Evolutionary conservation across 2,329 filamentous ascomycete species (phyloP), one percentile per base, ranked within the genome.

Genomic region (Cryphonectria carpinicola): DNA sequence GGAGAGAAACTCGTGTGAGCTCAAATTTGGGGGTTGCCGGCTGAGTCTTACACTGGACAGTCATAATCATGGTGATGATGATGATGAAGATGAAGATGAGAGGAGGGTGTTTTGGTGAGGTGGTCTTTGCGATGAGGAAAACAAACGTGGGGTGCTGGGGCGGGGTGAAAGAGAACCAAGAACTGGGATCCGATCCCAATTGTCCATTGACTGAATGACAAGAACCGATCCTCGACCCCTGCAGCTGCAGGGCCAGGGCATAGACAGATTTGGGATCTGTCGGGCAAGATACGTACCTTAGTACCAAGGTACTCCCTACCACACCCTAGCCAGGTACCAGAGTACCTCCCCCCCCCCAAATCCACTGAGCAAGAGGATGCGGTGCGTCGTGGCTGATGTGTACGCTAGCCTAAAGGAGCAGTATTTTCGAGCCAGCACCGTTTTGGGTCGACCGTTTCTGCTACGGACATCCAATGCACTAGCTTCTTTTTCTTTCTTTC

Each of bases 361-460:
- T 32, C 28, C 54, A 58, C 54, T 58, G 17, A 3, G 32, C 58
- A 6, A 37, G 17, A 39, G 58, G 35, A 61, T 22, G 35, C 32
- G 58, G 8, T 35, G 58, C 32, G 35, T 35, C 32, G 58, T 61
- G 35, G 58, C 58, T 61, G 19, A 39, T n/a, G 7, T 17, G 6
- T 11, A 19, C 35, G 13, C 58, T 61, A 61, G 58, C 58, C 35
- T 7, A 37, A 56, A 54, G 46, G 28, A 49, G 63, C 17, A 52
- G 46, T 65, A 37, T 19, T 25, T 39, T 54, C 32, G 28, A 52
- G 28, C 32, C 46, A 54, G 63, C 46, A 39, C 63, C 63, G 63
- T 65, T 65, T 65, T 49, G 28, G 6, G 17, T 4, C 28, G 46
- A 52, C 63, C 63, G 63, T 65, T 65, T 65, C 32, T 25, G 28